A percentile compares a stretch with the other conserved stretches of the same genome.
Evolutionary conservation across 108 stramenopile genomes (phyloP).

Genomic region (Nitzschia sp.): DNA sequence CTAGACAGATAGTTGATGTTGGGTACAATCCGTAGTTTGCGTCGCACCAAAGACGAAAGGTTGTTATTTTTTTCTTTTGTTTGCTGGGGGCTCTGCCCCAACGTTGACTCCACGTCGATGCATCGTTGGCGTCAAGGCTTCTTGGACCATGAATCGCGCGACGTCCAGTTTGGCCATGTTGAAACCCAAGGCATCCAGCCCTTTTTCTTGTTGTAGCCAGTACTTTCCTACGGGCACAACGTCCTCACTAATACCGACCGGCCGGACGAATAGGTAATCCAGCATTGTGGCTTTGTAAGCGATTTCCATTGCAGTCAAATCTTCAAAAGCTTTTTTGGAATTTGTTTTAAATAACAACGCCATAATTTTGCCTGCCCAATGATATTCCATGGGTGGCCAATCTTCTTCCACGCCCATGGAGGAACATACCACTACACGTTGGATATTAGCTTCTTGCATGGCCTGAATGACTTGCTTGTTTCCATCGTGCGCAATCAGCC

Average conservation of each 20-base stretch:
- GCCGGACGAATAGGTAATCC: constrained; percentile 70
- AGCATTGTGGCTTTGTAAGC: constrained; percentile 18
- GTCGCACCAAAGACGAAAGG: background rate
- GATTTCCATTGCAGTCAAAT: constrained; percentile 60
- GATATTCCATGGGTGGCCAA: constrained; percentile 54
- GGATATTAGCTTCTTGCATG: constrained; percentile 50
- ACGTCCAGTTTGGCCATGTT: constrained; percentile 75
- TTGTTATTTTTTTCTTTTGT: background rate
- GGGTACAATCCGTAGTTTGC: too few species aligned
- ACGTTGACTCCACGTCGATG: constrained; percentile 49
- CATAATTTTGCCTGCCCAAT: constrained; percentile 53
- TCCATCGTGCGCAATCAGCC: constrained; percentile 44
- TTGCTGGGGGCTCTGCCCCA: constrained; percentile 33
- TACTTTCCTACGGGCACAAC: constrained; percentile 43
- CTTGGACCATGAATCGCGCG: constrained; percentile 67
- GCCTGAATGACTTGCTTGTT: constrained; percentile 59
- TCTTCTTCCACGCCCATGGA: constrained; percentile 60
- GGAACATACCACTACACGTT: constrained; percentile 53
- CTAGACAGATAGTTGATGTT: too few species aligned
- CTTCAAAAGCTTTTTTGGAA: constrained; percentile 41
- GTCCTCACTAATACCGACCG: constrained; percentile 68
- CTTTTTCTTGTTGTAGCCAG: constrained; percentile 55
- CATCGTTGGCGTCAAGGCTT: constrained; percentile 62
- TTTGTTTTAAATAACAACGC: constrained; percentile 45
- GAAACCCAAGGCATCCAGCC: constrained; percentile 45